phyloP scores from a whole-genome alignment of 352 stramenopile genomes.

The Bremia lactucae region DNA sequence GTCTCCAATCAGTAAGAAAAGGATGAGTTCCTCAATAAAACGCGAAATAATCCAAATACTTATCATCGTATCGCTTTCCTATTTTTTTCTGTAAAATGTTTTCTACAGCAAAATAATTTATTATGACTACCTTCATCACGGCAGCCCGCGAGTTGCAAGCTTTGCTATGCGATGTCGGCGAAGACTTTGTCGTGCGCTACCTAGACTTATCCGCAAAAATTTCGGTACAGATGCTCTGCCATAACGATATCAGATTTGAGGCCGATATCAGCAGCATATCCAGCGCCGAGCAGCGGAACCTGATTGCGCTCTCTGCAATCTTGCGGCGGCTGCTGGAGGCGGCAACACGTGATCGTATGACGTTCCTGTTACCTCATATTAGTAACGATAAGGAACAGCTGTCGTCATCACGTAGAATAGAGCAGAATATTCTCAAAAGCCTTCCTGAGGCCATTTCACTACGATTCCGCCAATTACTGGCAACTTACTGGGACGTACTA shows the following conservation, averaged over 20 bases:
- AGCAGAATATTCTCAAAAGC: conserved; percentile 23
- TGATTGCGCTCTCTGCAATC: conserved; percentile 26
- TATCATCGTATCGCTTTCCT: no score
- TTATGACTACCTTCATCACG: conserved; percentile 24
- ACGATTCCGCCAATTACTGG: conserved; percentile 33
- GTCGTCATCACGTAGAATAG: conserved; percentile 13
- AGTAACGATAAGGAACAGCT: conserved; percentile 1
- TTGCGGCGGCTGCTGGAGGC: conserved; percentile 36
- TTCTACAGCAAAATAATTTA: no score
- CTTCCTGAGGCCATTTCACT: conserved; percentile 33
- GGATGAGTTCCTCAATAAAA: no score
- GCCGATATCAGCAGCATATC: not conserved
- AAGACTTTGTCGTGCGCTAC: conserved; percentile 18
- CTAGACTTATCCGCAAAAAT: conserved; percentile 22
- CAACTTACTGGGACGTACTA: conserved; percentile 21
- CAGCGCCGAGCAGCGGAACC: conserved; percentile 24
- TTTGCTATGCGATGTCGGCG: conserved; percentile 22
- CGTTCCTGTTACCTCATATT: conserved; percentile 30
- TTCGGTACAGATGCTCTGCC: conserved; percentile 21
- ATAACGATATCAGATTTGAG: conserved; percentile 6
- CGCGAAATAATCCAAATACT: no score
- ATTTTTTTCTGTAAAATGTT: no score
- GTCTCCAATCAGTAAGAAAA: no score
- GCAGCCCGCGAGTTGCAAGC: conserved; percentile 31
- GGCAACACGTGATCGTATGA: conserved; percentile 37